Conservation (phyloP, 2,329 filamentous ascomycete genomes). For the Ascochyta viciae-villosae region DNA sequence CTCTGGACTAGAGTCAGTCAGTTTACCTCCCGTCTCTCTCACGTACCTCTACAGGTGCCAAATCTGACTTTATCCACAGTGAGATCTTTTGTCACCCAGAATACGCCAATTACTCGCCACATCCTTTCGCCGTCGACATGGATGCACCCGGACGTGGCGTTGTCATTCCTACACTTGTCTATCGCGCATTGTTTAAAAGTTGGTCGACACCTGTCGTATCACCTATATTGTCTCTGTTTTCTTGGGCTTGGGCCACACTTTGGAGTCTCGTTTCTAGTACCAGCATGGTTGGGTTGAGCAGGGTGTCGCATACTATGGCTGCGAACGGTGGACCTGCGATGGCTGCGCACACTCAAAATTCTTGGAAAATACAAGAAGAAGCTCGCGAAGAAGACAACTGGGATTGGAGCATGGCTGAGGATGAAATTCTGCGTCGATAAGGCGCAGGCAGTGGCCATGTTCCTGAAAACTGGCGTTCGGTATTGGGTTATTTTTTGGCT, state of each 20-base stretch:
- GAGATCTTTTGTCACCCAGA: slow-evolving; percentile 60
- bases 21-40: slow-evolving; percentile 5
- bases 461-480: background rate
- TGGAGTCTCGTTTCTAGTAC: slow-evolving; percentile 20
- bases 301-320: slow-evolving; percentile 1
- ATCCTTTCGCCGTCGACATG: slow-evolving; percentile 58
- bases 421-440: slow-evolving; percentile 24
- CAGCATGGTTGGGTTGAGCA: background rate
- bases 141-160: slow-evolving; percentile 63
- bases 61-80: slow-evolving; percentile 25
- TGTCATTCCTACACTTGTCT: slow-evolving; percentile 63
- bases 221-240: slow-evolving; percentile 17
- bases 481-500: background rate
- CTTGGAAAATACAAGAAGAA: slow-evolving; percentile 7
- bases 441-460: background rate
- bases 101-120: slow-evolving; percentile 55
- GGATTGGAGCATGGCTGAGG: slow-evolving; percentile 37
- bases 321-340: background rate
- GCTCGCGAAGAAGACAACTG: slow-evolving; percentile 24
- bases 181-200: slow-evolving; percentile 45
- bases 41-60: background rate
- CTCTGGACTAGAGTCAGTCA: slow-evolving; percentile 19
- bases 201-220: slow-evolving; percentile 43
- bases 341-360: slow-evolving; percentile 8
- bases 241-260: slow-evolving; percentile 24